A percentile compares a stretch with the other conserved stretches of the same genome.
phyloP scores from a whole-genome alignment of 495 filamentous ascomycete genomes.

The Glarea lozoyensis region DNA sequence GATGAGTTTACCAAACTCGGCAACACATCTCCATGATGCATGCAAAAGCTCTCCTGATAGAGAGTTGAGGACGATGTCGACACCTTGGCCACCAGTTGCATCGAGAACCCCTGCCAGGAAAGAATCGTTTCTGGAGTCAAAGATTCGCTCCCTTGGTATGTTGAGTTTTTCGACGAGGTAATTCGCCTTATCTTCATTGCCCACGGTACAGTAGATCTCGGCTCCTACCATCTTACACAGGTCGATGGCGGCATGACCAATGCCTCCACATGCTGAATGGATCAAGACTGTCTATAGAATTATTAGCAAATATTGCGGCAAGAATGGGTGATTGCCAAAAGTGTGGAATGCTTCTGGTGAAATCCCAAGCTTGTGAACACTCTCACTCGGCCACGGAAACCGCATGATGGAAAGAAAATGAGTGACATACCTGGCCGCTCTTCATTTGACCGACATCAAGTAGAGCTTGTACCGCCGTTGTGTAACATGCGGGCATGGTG shows the following conservation, averaged over 20 bases:
- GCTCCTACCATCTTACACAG: not conserved
- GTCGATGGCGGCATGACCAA: constrained; percentile 2
- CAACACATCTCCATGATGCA: constrained; percentile 37
- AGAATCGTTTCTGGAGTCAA: constrained; percentile 33
- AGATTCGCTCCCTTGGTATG: constrained; percentile 40
- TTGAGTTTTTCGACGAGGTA: constrained; percentile 39
- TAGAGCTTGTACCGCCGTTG: constrained; percentile 46
- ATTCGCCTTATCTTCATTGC: constrained; percentile 39
- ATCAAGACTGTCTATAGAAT: constrained; percentile 53
- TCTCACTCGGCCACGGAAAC: too few species aligned
- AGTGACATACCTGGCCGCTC: constrained; percentile 44
- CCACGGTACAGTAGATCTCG: constrained; percentile 50
- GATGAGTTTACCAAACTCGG: constrained; percentile 39
- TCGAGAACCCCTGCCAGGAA: constrained; percentile 32
- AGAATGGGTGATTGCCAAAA: too few species aligned
- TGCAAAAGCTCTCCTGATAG: constrained; percentile 35
- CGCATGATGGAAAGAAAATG: too few species aligned
- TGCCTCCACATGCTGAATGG: constrained; percentile 41
- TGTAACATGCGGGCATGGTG: constrained; percentile 26
- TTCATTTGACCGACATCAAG: constrained; percentile 32
- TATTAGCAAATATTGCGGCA: too few species aligned
- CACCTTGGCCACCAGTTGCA: constrained; percentile 38
- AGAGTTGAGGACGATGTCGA: constrained; percentile 47
- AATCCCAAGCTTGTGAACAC: too few species aligned
- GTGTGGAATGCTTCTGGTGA: too few species aligned